phyloP scores from a whole-genome alignment of 2,329 filamentous ascomycete species.

The Botrytis cinerea region DNA sequence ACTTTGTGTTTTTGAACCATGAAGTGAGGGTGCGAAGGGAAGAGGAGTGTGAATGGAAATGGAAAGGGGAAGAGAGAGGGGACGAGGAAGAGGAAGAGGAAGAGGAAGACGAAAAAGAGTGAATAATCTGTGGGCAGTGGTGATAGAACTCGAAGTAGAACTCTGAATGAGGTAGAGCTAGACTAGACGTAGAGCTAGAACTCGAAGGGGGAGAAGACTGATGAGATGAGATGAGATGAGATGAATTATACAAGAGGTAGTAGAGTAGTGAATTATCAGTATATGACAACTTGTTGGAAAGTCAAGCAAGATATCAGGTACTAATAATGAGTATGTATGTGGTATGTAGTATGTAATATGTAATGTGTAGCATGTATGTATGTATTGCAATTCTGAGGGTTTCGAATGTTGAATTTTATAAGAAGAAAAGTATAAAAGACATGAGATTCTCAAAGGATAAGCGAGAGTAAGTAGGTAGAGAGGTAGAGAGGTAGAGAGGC shows the following conservation, averaged over 20 bases:
- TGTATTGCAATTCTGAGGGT: background rate
- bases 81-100: background rate
- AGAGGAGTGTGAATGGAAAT: background rate
- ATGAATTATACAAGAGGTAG: background rate
- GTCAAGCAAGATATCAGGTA: constrained; percentile 3
- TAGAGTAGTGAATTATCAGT: background rate
- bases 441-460: background rate
- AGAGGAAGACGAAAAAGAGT: background rate
- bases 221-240: background rate
- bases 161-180: too few species aligned
- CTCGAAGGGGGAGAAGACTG: background rate
- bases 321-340: background rate
- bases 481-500: too few species aligned
- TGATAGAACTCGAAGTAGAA: background rate
- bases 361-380: background rate
- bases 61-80: background rate
- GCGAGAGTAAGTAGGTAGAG: too few species aligned
- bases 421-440: background rate
- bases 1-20: constrained; percentile 3
- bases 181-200: background rate
- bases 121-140: background rate
- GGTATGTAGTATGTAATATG: too few species aligned
- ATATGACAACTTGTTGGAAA: background rate
- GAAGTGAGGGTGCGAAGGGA: background rate
- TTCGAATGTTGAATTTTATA: background rate